Base-by-base conservation (phyloP, 2,329 filamentous ascomycete genomes). In the Pseudocercospora eumusae region DNA sequence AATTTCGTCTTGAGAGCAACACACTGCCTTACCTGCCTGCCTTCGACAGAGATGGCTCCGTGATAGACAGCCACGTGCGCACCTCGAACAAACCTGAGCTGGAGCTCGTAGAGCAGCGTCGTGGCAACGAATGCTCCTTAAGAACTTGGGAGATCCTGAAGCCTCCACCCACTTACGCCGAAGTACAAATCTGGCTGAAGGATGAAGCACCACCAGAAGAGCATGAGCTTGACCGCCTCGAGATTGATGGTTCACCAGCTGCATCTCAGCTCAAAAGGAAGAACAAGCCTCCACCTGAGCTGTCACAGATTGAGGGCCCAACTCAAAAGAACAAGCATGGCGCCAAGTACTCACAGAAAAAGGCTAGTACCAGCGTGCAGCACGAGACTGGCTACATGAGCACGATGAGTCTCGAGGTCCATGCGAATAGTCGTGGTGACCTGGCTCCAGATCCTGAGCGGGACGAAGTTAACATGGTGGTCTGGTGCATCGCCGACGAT, bases 351-450 rank as follows among this genome's bases (percentile, higher is more conserved):
- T 92, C 89, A 0, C 92, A 93, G 68, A 90, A 88, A 71, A 83
- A 84, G 64, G 86, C 87, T 67, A 88, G 88, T 1, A 90, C 88
- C 0, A 92, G 87, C 67, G 87, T 96, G 18, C 86, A 91, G 70
- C 90, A 93, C 67, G 91, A 96, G 74, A 87, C 86, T 2, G 90
- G 95, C 69, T 96, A 96, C 74, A 98, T 99, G 95, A 96, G 91
- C 68, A 92, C 89, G 18, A 93, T 99, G 91, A 96, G 92, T 68
- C 77, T 99, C 6, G 95, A 99, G 74, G 79, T 98, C 4, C 93
- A 99, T 73, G 88, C 96, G 64, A 96, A 96, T 69, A 95, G 90
- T 3, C 84, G 93, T 60, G 91, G 86, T 6, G 87, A 86, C 54
- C 82, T 97, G 8, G 84, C 92, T 2, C 92, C 95, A 0, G 92